These are phyloP conservation scores for Volvariella volvacea DNA, from an alignment of 1,284 basidiomycete genomes.

Conservation along the genomic window DNA sequence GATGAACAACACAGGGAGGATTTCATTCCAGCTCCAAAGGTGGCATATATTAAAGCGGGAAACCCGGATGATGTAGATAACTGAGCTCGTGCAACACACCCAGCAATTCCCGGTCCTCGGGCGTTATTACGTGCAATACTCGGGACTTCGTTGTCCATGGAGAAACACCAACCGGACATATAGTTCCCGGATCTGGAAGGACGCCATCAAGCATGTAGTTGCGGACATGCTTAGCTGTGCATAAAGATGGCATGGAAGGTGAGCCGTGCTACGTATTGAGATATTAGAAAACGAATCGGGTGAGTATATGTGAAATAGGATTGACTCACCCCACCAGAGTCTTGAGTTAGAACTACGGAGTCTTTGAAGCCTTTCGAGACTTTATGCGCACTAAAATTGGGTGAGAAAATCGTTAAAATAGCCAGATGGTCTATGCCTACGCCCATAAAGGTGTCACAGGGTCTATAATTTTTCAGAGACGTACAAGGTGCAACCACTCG, in stretches of 20 bases:
- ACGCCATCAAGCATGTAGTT: constrained; percentile 35
- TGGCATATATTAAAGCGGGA: no score
- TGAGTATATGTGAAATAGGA: neutral
- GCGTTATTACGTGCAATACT: no score
- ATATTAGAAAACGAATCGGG: constrained; percentile 2
- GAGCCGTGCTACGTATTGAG: constrained; percentile 39
- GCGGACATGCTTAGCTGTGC: constrained; percentile 32
- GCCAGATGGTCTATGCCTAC: constrained; percentile 13
- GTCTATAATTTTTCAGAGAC: constrained; percentile 17
- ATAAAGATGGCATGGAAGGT: constrained; percentile 32
- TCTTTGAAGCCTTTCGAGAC: constrained; percentile 27
- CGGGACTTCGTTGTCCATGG: constrained; percentile 12
- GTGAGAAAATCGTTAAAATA: neutral
- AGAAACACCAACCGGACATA: constrained; percentile 25
- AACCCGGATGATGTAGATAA: no score
- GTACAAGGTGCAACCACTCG: no score
- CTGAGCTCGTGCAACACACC: no score
- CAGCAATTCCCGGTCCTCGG: no score
- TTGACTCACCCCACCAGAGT: constrained; percentile 30
- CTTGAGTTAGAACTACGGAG: constrained; percentile 35
- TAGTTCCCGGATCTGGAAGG: constrained; percentile 32
- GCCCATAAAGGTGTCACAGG: constrained; percentile 29
- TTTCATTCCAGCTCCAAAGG: no score
- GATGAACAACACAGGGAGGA: no score
- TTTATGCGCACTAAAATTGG: constrained; percentile 28